These are phyloP conservation scores for Sclerotinia sclerotiorum DNA, from an alignment of 2,329 filamentous ascomycete genomes.

Conservation along the genomic window DNA sequence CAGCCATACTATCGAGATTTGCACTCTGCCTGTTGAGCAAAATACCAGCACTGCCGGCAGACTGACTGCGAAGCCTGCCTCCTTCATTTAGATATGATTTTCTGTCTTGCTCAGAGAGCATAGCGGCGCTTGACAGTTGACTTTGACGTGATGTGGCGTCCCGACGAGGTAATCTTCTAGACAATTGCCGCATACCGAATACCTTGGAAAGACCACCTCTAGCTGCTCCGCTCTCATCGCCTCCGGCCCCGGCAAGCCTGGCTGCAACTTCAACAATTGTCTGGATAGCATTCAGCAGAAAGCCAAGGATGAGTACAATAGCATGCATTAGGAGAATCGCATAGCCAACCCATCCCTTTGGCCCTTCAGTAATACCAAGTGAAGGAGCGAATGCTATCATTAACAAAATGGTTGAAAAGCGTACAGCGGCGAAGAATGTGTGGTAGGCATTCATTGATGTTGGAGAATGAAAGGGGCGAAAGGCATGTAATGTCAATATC, in stretches of 20 bases:
- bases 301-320: slow-evolving; percentile 82
- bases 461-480: slow-evolving; percentile 83
- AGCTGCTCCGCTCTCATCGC: slow-evolving; percentile 68
- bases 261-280: slow-evolving; percentile 87
- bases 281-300: slow-evolving; percentile 88
- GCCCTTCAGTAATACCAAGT: slow-evolving; percentile 71
- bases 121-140: slow-evolving; percentile 77
- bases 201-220: slow-evolving; percentile 85
- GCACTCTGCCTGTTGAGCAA: slow-evolving; percentile 57
- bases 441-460: slow-evolving; percentile 99
- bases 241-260: slow-evolving; percentile 77
- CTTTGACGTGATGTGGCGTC: slow-evolving; percentile 70
- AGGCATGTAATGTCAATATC: slow-evolving; percentile 81
- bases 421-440: slow-evolving; percentile 74
- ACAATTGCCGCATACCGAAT: slow-evolving; percentile 87
- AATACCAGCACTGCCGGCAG: slow-evolving; percentile 59
- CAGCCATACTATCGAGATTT: slow-evolving; percentile 53
- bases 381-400: slow-evolving; percentile 84
- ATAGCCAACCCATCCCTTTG: slow-evolving; percentile 95
- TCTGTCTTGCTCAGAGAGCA: slow-evolving; percentile 69
- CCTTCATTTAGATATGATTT: slow-evolving; percentile 56
- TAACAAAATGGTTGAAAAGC: slow-evolving; percentile 72
- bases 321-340: slow-evolving; percentile 84
- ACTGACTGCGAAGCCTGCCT: slow-evolving; percentile 60
- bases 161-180: slow-evolving; percentile 66